A percentile compares a stretch with the other conserved stretches of the same genome.
phyloP scores from a whole-genome alignment of 257 asterid genomes.

The Solanum peruvianum region DNA sequence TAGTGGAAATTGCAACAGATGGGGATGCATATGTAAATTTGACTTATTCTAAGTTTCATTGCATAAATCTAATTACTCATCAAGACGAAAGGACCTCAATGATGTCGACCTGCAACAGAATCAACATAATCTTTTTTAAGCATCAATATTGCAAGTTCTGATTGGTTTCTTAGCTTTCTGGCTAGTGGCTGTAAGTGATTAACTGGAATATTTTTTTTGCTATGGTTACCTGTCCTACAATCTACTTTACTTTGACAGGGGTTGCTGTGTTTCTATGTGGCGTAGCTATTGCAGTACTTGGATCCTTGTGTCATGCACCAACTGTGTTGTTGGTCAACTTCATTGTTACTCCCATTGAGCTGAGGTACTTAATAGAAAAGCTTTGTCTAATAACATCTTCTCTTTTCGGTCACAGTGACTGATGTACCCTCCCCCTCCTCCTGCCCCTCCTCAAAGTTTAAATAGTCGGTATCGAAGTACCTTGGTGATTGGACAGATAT shows the following conservation, averaged over 20 bases:
- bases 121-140: background rate
- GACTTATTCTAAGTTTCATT: background rate
- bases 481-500: background rate
- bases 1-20: background rate
- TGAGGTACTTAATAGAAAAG: constrained; percentile 31
- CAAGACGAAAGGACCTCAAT: background rate
- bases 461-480: background rate
- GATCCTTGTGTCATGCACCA: constrained; percentile 79
- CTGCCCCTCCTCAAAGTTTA: background rate
- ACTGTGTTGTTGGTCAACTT: constrained; percentile 87
- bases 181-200: background rate
- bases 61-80: background rate
- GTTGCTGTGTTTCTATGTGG: constrained; percentile 82
- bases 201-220: background rate
- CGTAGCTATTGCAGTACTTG: constrained; percentile 59
- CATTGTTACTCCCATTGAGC: constrained; percentile 73
- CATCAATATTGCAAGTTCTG: background rate
- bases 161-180: background rate
- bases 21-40: background rate
- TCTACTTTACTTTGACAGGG: constrained; percentile 31
- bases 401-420: background rate
- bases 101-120: background rate
- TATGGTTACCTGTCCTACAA: background rate
- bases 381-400: background rate
- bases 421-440: background rate